phyloP scores from a whole-genome alignment of 2,329 filamentous ascomycete species.

The Trichophyton benhamiae region DNA sequence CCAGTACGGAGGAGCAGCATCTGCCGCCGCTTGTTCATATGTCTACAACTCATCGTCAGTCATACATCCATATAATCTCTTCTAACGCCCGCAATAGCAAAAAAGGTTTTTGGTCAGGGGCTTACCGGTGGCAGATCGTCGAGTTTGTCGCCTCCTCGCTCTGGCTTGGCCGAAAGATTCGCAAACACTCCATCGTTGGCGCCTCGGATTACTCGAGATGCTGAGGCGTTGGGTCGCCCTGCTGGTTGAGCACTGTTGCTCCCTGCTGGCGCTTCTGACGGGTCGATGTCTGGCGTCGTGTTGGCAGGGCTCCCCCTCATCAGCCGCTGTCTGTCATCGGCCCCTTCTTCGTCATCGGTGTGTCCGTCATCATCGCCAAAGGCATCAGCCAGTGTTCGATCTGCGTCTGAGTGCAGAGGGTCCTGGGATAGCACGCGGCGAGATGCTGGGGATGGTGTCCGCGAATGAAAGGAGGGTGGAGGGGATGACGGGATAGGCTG shows the following conservation, averaged over 20 bases:
- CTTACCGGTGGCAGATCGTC: conserved; percentile 90
- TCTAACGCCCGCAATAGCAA: background rate
- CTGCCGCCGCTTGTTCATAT: conserved; percentile 95
- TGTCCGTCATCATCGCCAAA: conserved; percentile 76
- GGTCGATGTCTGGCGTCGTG: background rate
- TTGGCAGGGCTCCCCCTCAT: conserved; percentile 52
- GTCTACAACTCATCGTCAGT: conserved; percentile 44
- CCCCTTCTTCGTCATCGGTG: conserved; percentile 55
- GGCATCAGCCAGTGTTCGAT: conserved; percentile 78
- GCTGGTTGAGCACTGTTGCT: background rate
- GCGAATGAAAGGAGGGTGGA: conserved; percentile 75
- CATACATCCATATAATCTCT: background rate
- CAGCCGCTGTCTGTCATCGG: conserved; percentile 73
- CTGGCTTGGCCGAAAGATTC: conserved; percentile 83
- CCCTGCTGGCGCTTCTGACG: background rate
- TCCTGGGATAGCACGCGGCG: conserved; percentile 43
- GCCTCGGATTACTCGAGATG: conserved; percentile 27
- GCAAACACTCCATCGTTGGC: conserved; percentile 92
- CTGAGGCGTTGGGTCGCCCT: background rate
- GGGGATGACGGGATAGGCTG: conserved; percentile 29
- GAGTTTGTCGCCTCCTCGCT: conserved; percentile 57
- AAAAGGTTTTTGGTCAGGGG: conserved; percentile 17
- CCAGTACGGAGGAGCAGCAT: conserved; percentile 95
- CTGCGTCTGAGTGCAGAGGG: conserved; percentile 45
- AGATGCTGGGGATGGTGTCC: conserved; percentile 55